Conservation (phyloP, 495 filamentous ascomycete species). For the Astrocystis sublimbata region DNA sequence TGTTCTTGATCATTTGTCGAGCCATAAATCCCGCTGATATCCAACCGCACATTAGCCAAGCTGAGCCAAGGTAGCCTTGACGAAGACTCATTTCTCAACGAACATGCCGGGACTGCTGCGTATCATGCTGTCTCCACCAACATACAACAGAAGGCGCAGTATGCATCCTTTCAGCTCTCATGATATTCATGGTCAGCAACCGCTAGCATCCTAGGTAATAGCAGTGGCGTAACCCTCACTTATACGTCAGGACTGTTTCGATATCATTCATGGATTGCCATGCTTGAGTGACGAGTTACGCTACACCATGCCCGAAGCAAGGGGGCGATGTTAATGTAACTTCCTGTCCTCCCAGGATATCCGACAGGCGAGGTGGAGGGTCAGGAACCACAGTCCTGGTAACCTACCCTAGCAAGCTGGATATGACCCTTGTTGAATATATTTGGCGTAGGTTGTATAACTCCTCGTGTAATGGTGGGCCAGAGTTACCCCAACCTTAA, state of each 20-base stretch:
- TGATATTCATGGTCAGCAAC: slow-evolving; percentile 4
- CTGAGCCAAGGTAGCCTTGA: background rate
- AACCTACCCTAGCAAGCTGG: slow-evolving; percentile 18
- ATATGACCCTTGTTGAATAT: slow-evolving; percentile 1
- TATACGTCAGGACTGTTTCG: slow-evolving; percentile 13
- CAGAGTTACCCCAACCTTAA: slow-evolving; percentile 20
- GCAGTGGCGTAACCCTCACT: slow-evolving; percentile 3
- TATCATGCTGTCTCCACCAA: background rate
- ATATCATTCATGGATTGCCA: slow-evolving; percentile 6
- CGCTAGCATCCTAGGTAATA: slow-evolving; percentile 5
- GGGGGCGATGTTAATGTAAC: slow-evolving; percentile 6
- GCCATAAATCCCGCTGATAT: background rate
- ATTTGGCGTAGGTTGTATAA: slow-evolving; percentile 4
- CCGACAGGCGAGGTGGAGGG: slow-evolving; percentile 18
- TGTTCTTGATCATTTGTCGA: background rate
- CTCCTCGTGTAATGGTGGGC: slow-evolving; percentile 13
- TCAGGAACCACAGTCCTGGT: slow-evolving; percentile 23
- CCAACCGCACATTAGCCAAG: slow-evolving; percentile 1
- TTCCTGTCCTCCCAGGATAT: slow-evolving; percentile 14
- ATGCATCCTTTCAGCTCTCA: background rate
- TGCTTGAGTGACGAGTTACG: slow-evolving; percentile 4
- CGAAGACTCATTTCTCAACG: slow-evolving; percentile 1
- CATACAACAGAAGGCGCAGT: background rate
- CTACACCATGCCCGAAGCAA: background rate
- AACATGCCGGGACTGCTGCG: background rate